phyloP scores from a whole-genome alignment of 169 alveolate species.

The Cryptosporidium meleagridis region DNA sequence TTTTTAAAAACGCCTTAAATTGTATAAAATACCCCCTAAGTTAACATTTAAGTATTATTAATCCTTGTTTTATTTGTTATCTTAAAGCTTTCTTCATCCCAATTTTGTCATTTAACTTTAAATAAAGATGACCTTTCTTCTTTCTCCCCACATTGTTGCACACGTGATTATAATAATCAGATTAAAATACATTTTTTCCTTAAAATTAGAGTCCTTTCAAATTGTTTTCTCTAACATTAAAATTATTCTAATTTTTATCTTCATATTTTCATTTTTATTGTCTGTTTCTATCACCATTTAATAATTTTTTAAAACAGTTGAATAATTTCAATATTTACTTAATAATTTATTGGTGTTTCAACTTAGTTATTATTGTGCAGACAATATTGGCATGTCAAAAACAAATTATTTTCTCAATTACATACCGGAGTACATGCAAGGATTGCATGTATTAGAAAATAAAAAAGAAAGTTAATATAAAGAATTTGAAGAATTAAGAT shows the following conservation, averaged over 20 bases:
- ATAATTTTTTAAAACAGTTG: too few relatives aligned
- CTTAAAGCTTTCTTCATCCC: too few relatives aligned
- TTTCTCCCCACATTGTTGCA: background rate
- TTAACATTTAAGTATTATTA: too few relatives aligned
- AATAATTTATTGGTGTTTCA: too few relatives aligned
- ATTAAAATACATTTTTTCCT: background rate
- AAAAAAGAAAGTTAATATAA: background rate
- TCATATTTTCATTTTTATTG: background rate
- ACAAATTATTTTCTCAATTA: too few relatives aligned
- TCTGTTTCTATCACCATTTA: background rate
- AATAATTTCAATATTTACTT: too few relatives aligned
- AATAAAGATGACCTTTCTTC: background rate
- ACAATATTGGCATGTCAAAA: background rate
- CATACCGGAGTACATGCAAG: background rate
- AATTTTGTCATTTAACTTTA: background rate
- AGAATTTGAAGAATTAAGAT: background rate
- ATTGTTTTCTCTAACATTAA: background rate
- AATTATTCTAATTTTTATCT: too few relatives aligned
- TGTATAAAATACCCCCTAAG: too few relatives aligned
- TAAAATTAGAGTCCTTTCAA: too few relatives aligned
- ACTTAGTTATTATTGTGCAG: background rate
- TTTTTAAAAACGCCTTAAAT: too few relatives aligned
- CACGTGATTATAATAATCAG: background rate
- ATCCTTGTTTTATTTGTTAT: too few relatives aligned
- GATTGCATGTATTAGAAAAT: background rate